phyloP scores from a whole-genome alignment of 148 eudicot species.

The Diospyros kaki region DNA sequence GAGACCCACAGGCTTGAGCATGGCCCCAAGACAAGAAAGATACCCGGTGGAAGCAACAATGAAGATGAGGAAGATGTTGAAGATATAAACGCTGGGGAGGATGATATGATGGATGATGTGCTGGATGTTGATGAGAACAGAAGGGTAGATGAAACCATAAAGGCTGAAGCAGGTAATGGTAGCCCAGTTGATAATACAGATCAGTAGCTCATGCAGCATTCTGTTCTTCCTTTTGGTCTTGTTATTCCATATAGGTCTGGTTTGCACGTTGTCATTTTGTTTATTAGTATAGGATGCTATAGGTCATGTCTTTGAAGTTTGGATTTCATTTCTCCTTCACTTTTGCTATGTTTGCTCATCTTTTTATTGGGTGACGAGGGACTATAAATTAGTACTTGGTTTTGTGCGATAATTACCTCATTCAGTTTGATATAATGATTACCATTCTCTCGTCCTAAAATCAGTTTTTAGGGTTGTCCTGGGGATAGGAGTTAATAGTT shows the following conservation, averaged over 20 bases:
- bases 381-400: no score
- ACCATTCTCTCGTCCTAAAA: no score
- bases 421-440: no score
- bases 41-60: conserved; percentile 49
- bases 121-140: conserved; percentile 66
- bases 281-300: neutral
- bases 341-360: no score
- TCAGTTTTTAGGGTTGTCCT: no score
- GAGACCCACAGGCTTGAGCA: conserved; percentile 95
- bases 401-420: no score
- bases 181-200: conserved; percentile 27
- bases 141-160: conserved; percentile 51
- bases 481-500: no score
- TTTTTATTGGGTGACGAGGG: no score
- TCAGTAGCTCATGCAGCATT: conserved; percentile 12
- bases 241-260: neutral
- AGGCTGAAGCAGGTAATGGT: conserved; percentile 42
- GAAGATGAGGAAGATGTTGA: conserved; percentile 99
- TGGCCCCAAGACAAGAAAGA: conserved; percentile 84
- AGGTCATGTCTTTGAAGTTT: neutral
- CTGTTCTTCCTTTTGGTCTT: neutral
- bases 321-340: neutral
- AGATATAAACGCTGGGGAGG: conserved; percentile 87
- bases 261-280: neutral
- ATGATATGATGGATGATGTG: conserved; percentile 92